phyloP scores from a whole-genome alignment of 1,284 basidiomycete genomes.

The Bondarzewia mesenterica region DNA sequence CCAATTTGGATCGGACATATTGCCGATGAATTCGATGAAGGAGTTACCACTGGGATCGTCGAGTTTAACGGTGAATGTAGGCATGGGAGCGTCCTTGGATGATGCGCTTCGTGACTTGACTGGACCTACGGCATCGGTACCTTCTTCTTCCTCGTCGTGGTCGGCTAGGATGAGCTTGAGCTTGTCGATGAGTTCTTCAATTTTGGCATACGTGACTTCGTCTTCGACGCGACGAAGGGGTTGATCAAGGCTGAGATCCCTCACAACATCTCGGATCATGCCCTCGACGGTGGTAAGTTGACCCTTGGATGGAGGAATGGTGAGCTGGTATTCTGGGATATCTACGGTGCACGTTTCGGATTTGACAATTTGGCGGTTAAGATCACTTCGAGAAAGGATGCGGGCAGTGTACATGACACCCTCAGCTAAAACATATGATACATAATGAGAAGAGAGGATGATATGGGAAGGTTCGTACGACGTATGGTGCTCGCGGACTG shows the following conservation, averaged over 20 bases:
- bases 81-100: constrained; percentile 48
- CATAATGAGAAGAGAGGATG: neutral
- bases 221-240: constrained; percentile 82
- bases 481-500: constrained; percentile 87
- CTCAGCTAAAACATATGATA: constrained; percentile 30
- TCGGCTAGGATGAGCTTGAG: constrained; percentile 68
- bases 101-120: constrained; percentile 22
- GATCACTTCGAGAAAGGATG: constrained; percentile 69
- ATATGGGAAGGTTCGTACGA: constrained; percentile 42
- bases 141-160: constrained; percentile 48
- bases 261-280: constrained; percentile 76
- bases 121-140: constrained; percentile 9
- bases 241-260: constrained; percentile 83
- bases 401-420: constrained; percentile 77
- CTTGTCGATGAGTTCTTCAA: constrained; percentile 67
- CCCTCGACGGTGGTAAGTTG: constrained; percentile 97
- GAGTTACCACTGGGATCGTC: constrained; percentile 96
- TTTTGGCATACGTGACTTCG: constrained; percentile 69
- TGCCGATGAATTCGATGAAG: constrained; percentile 81
- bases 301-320: constrained; percentile 83
- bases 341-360: constrained; percentile 76
- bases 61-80: constrained; percentile 76
- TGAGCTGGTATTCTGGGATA: constrained; percentile 88
- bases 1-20: constrained; percentile 89
- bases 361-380: constrained; percentile 92